These are phyloP conservation scores for Geranium rotundifolium DNA, from an alignment of 345 rosid genomes.

Conservation along the genomic window DNA sequence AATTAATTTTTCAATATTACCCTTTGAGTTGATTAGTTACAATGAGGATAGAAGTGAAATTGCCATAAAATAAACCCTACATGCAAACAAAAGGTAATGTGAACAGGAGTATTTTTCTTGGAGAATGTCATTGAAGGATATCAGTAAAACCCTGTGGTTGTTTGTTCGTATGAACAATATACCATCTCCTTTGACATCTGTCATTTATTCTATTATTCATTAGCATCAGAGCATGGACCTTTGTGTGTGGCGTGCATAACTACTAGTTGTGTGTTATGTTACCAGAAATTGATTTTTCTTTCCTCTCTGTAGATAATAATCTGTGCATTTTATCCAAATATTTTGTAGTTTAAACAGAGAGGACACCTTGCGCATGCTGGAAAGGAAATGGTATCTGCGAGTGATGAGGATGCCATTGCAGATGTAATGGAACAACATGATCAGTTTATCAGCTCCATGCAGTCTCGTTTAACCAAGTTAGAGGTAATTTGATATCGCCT, in stretches of 20 bases:
- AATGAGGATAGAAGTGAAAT: background rate
- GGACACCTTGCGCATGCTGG: conserved; percentile 38
- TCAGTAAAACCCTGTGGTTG: too few species aligned
- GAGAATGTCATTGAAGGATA: background rate
- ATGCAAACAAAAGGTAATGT: background rate
- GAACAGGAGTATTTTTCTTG: background rate
- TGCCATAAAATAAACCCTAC: background rate
- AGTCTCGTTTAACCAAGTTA: conserved; percentile 78
- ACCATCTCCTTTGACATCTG: background rate
- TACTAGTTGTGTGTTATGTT: background rate
- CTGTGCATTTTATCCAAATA: conserved; percentile 3
- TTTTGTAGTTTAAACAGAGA: conserved; percentile 48
- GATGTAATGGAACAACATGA: conserved; percentile 70
- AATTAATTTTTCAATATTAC: too few species aligned
- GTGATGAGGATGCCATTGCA: conserved; percentile 60
- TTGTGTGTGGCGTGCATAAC: background rate
- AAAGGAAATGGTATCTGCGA: conserved; percentile 40
- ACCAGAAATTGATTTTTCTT: background rate
- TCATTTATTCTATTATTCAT: background rate
- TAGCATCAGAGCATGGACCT: background rate
- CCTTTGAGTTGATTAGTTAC: background rate
- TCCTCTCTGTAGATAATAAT: conserved; percentile 6
- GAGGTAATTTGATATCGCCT: conserved; percentile 43
- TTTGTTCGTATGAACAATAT: background rate
- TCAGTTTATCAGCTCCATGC: conserved; percentile 84